Percentiles rank a stretch among this genome's conserved stretches.
Evolutionary conservation across 495 filamentous ascomycete species (phyloP).

Genomic region (Corynascus novoguineensis): DNA sequence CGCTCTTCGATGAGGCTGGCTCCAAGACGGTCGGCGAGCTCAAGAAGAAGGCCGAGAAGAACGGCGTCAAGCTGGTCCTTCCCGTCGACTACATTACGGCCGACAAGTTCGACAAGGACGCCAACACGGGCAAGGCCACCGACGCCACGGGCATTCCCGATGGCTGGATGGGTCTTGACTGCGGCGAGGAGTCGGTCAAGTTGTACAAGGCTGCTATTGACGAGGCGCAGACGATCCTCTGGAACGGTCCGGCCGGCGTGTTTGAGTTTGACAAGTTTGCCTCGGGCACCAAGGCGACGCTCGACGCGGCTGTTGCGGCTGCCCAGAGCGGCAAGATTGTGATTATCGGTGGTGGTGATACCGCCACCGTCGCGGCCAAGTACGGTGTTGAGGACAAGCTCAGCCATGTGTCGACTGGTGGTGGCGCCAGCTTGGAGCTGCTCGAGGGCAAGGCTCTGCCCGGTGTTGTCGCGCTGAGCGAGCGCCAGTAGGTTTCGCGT

Average conservation of each 20-base stretch:
- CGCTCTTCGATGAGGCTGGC: slow-evolving; percentile 89
- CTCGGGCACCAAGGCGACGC: slow-evolving; percentile 79
- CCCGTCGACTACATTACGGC: slow-evolving; percentile 94
- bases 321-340: slow-evolving; percentile 79
- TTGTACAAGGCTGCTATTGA: slow-evolving; percentile 79
- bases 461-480: slow-evolving; percentile 85
- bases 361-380: slow-evolving; percentile 95
- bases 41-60: slow-evolving; percentile 91
- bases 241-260: slow-evolving; percentile 96
- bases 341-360: slow-evolving; percentile 98
- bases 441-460: slow-evolving; percentile 97
- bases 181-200: slow-evolving; percentile 79
- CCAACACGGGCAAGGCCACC: slow-evolving; percentile 72
- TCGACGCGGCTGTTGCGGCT: slow-evolving; percentile 78
- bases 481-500: slow-evolving; percentile 44
- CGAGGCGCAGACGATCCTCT: slow-evolving; percentile 92
- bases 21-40: slow-evolving; percentile 86
- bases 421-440: slow-evolving; percentile 90
- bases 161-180: slow-evolving; percentile 96
- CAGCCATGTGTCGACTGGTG: slow-evolving; percentile 95
- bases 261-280: slow-evolving; percentile 97
- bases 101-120: slow-evolving; percentile 88
- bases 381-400: slow-evolving; percentile 93
- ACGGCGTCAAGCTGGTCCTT: slow-evolving; percentile 89
- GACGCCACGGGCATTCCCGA: slow-evolving; percentile 89